Evolutionary conservation across 2,329 filamentous ascomycete genomes (phyloP).

Genomic region (Venturia pyrina): DNA sequence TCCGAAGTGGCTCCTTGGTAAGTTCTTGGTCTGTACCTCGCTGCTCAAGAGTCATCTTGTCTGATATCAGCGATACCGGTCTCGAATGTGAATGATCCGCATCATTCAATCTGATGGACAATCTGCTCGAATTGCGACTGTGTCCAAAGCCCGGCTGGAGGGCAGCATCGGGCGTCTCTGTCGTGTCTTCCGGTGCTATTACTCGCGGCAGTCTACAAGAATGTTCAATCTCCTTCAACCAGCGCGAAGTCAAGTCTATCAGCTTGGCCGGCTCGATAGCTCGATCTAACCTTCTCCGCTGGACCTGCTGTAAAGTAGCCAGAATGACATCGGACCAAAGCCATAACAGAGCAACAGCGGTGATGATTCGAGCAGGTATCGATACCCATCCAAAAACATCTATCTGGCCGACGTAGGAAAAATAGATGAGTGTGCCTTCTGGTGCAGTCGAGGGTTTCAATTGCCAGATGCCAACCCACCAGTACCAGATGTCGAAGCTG

Average conservation of each 20-base stretch:
- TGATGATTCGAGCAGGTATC: slow-evolving; percentile 7
- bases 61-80: not conserved
- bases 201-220: not conserved
- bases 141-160: not conserved
- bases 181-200: not conserved
- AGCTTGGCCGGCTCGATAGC: not conserved
- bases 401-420: slow-evolving; percentile 3
- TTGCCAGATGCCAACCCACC: slow-evolving; percentile 11
- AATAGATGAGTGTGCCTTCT: slow-evolving; percentile 9
- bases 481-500: slow-evolving; percentile 13
- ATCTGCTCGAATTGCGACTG: not conserved
- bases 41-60: not conserved
- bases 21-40: not conserved
- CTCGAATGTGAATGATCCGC: not conserved
- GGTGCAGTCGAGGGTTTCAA: slow-evolving; percentile 10
- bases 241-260: not conserved
- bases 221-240: not conserved
- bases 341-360: not conserved
- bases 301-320: not conserved
- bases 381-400: not conserved
- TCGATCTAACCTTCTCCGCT: not conserved
- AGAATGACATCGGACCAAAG: not conserved
- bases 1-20: not conserved
- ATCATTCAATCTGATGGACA: not conserved
- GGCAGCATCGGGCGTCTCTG: not conserved